Evolutionary conservation across 176 grass and related monocot genomes (phyloP), one percentile per base, ranked within the genome.

Genomic region (Zea mays): DNA sequence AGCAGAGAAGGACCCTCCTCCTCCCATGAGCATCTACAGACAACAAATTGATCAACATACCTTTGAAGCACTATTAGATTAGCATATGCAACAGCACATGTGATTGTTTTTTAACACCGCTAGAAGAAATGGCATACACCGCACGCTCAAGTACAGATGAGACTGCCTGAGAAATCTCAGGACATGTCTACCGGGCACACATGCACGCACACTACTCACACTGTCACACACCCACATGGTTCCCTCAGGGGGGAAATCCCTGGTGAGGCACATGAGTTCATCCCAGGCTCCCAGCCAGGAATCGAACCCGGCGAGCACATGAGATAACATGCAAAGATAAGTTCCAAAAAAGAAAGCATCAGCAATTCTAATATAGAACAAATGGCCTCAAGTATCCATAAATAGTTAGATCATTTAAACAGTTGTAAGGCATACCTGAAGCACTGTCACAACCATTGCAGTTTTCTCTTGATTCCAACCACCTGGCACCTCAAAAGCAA

Each of bases 1-100:
- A 73, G 90, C 87, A 46, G 93, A 97, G 83, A 97, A 97, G 70
- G 90, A 93, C 21, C 88, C 85, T 39, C 90, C 93, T 82, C 93
- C 90, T 82, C 93, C 93, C 90, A 97, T 93, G 48, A 97, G 93
- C 90, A 97, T 93, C 93, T 97, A 65, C 39, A 86, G 19, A 44
- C 43, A 93, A 62, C 8, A 46, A 71, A 50, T 50, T 34, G 5
- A 67, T 55, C 67, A n/a, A 58, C 34, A 37, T 38, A 75, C 45
- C 16, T 48, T 50, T 62, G 42, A 10, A 52, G 14, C 58, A 39
- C 46, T 74, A 39, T 57, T 57, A 57, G 8, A 57, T 8, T 57
- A 3, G 7, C 19, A 8, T 13, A 52, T 9, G 62, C 19, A 72
- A 10, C 74, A 35, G 14, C 51, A 27, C 54, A 78, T 60, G 74